A percentile compares a stretch with the other conserved stretches of the same genome.
Evolutionary conservation across 306 rosid species (phyloP).

Genomic region (Cyamopsis tetragonoloba): DNA sequence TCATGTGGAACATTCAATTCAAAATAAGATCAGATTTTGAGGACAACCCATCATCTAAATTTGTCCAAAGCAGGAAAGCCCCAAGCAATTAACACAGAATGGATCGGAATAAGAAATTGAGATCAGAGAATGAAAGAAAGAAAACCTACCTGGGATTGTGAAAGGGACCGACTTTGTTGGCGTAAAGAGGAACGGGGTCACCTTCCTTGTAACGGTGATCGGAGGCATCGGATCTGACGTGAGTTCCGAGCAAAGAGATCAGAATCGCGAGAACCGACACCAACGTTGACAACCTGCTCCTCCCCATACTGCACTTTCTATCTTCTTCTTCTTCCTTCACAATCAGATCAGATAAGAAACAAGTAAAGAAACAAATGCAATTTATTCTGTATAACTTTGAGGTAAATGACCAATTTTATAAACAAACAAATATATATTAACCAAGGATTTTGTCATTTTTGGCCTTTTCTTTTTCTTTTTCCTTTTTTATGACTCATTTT

Average conservation of each 20-base stretch:
- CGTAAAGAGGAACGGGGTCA: conserved; percentile 65
- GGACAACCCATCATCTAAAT: conserved; percentile 12
- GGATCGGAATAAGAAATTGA: not conserved
- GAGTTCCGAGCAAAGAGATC: conserved; percentile 29
- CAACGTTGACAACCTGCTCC: conserved; percentile 13
- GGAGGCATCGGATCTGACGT: conserved; percentile 63
- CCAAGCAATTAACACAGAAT: not conserved
- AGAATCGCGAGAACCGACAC: conserved; percentile 37
- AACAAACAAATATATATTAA: not conserved
- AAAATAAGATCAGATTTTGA: conserved; percentile 27
- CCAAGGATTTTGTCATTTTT: not conserved
- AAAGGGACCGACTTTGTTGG: conserved; percentile 83
- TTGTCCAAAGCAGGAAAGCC: not conserved
- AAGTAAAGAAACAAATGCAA: not conserved
- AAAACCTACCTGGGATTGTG: conserved; percentile 86
- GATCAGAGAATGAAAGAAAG: not conserved
- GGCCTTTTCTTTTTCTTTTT: not conserved
- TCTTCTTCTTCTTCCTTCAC: not conserved
- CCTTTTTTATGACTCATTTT: not conserved
- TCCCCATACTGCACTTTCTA: conserved; percentile 28
- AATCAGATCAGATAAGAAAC: not conserved
- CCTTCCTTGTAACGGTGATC: conserved; percentile 63
- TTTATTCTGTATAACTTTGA: not conserved
- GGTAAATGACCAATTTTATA: not conserved
- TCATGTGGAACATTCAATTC: not conserved